These are phyloP conservation scores for Glomus cerebriforme DNA, from an alignment of 192 early-diverging fungal genomes.

Conservation along the genomic window DNA sequence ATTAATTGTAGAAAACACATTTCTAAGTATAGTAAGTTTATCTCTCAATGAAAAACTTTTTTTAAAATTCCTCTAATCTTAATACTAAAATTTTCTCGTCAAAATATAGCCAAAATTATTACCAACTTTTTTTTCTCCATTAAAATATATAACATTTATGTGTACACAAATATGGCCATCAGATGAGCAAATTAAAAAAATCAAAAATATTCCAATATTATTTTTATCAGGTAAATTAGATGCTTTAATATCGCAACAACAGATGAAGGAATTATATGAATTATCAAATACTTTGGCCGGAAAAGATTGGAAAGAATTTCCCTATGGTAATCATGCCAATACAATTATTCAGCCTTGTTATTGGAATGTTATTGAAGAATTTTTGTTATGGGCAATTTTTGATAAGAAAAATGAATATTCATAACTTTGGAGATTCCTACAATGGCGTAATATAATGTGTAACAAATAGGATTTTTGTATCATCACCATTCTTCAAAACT, in stretches of 20 bases:
- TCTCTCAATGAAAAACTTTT: no score
- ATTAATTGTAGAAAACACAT: conserved; percentile 93
- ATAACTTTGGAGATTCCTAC: no score
- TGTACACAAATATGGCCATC: conserved; percentile 91
- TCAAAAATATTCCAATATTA: conserved; percentile 70
- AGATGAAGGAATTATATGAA: conserved; percentile 82
- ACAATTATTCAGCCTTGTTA: conserved; percentile 85
- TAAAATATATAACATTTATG: conserved; percentile 72
- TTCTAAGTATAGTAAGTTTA: conserved; percentile 78
- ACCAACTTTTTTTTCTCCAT: conserved; percentile 75
- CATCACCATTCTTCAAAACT: no score
- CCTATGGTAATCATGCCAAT: conserved; percentile 88
- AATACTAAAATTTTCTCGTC: no score
- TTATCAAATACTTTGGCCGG: conserved; percentile 48
- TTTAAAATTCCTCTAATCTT: no score
- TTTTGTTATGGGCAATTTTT: conserved; percentile 35
- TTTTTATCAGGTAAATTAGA: conserved; percentile 83
- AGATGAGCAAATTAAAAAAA: conserved; percentile 65
- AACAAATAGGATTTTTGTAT: no score
- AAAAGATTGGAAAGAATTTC: conserved; percentile 61
- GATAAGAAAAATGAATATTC: background rate
- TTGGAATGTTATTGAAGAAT: conserved; percentile 72
- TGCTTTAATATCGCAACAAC: conserved; percentile 83
- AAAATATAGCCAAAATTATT: conserved; percentile 74
- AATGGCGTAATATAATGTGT: no score